phyloP scores from a whole-genome alignment of 257 asterid species.

The Nicotiana attenuata region DNA sequence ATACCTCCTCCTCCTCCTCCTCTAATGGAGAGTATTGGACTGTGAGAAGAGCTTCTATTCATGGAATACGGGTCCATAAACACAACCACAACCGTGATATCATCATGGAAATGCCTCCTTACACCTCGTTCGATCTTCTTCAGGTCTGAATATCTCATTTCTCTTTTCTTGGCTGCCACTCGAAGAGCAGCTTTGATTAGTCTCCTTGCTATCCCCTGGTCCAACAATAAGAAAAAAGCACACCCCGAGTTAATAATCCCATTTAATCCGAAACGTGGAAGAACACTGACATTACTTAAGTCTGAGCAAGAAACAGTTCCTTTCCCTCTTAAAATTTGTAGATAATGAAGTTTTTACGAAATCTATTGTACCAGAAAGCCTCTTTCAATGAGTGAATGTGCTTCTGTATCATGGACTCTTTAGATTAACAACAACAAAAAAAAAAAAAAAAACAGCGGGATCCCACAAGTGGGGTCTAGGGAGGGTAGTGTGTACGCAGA shows the following conservation, averaged over 20 bases:
- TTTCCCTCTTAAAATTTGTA: not conserved
- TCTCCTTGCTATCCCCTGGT: constrained; percentile 74
- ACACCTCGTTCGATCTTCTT: constrained; percentile 88
- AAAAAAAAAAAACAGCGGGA: too few relatives aligned
- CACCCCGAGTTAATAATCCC: not conserved
- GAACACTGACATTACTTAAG: not conserved
- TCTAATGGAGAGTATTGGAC: constrained; percentile 40
- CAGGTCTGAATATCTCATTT: constrained; percentile 83
- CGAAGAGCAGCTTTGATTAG: constrained; percentile 72
- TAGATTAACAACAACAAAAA: not conserved
- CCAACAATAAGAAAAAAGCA: not conserved
- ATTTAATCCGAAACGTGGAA: not conserved
- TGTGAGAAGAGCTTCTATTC: constrained; percentile 24
- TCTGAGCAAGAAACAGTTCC: not conserved
- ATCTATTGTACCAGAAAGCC: not conserved
- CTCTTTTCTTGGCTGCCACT: constrained; percentile 88
- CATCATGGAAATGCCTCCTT: constrained; percentile 96
- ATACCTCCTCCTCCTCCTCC: constrained; percentile 47
- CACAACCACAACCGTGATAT: constrained; percentile 75
- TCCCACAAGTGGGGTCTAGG: too few relatives aligned
- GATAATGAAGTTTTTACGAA: not conserved
- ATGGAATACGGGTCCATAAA: constrained; percentile 44
- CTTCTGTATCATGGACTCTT: not conserved
- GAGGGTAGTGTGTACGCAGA: too few relatives aligned
- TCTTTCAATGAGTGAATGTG: not conserved